Percentiles rank a stretch among this genome's conserved stretches.
Evolutionary conservation across 163 green algal genomes (phyloP).

Genomic region (Scenedesmus sp.): DNA sequence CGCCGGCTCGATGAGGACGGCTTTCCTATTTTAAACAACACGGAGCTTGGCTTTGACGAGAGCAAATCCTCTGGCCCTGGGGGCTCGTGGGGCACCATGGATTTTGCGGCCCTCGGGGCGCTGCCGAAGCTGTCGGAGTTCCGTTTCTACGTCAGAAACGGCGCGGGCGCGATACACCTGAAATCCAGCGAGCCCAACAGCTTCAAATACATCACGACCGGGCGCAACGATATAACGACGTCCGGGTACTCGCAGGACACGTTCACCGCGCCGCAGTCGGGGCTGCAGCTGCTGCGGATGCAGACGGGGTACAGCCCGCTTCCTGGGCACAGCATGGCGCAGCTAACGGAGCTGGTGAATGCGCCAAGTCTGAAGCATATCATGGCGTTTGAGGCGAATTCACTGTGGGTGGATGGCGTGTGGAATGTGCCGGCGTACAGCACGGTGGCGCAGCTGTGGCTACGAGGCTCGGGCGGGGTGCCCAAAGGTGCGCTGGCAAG

Average conservation of each 20-base stretch:
- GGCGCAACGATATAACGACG: neutral
- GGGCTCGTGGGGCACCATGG: neutral
- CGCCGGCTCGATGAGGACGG: neutral
- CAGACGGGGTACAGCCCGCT: neutral
- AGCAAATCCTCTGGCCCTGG: neutral
- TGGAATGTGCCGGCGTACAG: neutral
- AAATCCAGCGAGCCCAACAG: neutral
- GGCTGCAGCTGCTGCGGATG: neutral
- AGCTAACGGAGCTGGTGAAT: neutral
- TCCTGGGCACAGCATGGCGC: neutral
- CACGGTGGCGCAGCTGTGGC: slow-evolving; percentile 1
- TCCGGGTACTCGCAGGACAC: neutral
- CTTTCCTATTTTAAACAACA: slow-evolving; percentile 1
- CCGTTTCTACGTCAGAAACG: neutral
- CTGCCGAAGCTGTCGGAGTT: slow-evolving; percentile 9
- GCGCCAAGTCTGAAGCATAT: neutral
- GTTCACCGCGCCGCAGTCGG: neutral
- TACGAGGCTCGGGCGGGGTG: neutral
- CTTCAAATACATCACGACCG: slow-evolving; percentile 4
- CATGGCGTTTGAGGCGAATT: neutral
- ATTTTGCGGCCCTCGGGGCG: neutral
- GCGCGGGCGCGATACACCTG: neutral
- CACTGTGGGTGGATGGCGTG: neutral
- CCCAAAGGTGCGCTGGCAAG: neutral
- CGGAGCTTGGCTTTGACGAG: neutral